Conservation (phyloP, 495 filamentous ascomycete genomes). For the Melanomma pulvis-pyrius region DNA sequence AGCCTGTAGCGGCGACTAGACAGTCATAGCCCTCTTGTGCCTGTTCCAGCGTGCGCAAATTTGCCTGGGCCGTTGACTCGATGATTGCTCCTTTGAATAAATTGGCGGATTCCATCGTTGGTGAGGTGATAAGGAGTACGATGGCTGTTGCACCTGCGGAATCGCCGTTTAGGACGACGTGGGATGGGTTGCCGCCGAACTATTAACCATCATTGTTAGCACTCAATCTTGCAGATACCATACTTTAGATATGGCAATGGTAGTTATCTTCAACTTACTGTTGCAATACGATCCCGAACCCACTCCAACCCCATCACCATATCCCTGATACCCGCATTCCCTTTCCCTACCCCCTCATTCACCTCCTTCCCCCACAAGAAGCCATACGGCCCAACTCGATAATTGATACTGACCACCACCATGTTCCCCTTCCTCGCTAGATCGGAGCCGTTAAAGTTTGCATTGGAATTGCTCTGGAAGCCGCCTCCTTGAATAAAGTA, state of each 20-base stretch:
- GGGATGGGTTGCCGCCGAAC: conserved; percentile 74
- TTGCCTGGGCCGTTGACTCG: conserved; percentile 66
- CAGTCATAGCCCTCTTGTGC: conserved; percentile 68
- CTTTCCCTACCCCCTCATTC: conserved; percentile 49
- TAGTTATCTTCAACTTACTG: conserved; percentile 45
- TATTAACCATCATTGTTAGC: conserved; percentile 34
- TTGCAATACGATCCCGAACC: conserved; percentile 64
- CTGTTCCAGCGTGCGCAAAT: conserved; percentile 59
- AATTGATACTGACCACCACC: conserved; percentile 71
- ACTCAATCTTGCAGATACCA: background rate
- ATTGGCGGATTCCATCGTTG: conserved; percentile 56
- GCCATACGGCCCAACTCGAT: conserved; percentile 70
- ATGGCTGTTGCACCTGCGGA: conserved; percentile 72
- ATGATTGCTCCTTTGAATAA: conserved; percentile 52
- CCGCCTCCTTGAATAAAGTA: conserved; percentile 77
- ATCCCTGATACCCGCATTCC: conserved; percentile 74
- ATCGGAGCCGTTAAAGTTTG: conserved; percentile 66
- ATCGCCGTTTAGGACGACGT: conserved; percentile 72
- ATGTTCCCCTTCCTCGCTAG: conserved; percentile 63
- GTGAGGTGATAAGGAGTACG: conserved; percentile 67
- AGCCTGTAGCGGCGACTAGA: conserved; percentile 59
- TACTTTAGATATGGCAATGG: background rate
- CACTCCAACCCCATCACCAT: conserved; percentile 67
- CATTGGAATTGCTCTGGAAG: conserved; percentile 63
- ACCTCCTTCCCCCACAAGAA: conserved; percentile 68